phyloP scores from a whole-genome alignment of 495 filamentous ascomycete genomes.

The Aspergillus ostianus region DNA sequence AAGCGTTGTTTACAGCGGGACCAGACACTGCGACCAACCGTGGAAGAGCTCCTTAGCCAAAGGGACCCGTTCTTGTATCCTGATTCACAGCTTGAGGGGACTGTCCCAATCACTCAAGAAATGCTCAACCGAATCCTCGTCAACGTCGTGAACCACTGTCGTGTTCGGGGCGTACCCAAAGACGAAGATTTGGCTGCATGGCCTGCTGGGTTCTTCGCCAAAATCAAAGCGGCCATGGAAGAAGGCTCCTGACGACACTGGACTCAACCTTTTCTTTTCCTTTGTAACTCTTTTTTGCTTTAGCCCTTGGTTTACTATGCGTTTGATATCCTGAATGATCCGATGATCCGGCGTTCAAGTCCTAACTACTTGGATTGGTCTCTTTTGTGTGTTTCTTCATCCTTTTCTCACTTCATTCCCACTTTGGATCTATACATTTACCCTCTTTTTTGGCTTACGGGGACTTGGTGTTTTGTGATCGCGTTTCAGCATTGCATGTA shows the following conservation, averaged over 20 bases:
- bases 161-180: constrained; percentile 61
- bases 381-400: constrained; percentile 11
- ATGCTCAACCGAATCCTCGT: constrained; percentile 71
- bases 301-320: constrained; percentile 3
- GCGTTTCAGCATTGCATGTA: constrained; percentile 18
- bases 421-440: constrained; percentile 15
- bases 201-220: constrained; percentile 65
- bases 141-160: constrained; percentile 73
- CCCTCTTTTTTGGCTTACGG: constrained; percentile 11
- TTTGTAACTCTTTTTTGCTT: constrained; percentile 7
- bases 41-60: constrained; percentile 67
- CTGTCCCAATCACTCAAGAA: constrained; percentile 72
- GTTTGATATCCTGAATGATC: constrained; percentile 21
- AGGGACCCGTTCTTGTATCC: constrained; percentile 83
- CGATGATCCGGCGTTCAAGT: constrained; percentile 19
- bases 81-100: constrained; percentile 57
- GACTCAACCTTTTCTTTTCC: constrained; percentile 19
- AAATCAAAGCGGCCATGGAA: constrained; percentile 63
- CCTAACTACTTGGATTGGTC: constrained; percentile 4
- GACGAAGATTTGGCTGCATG: constrained; percentile 70
- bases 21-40: constrained; percentile 71
- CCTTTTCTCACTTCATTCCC: constrained; percentile 8
- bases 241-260: constrained; percentile 36
- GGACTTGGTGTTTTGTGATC: constrained; percentile 16
- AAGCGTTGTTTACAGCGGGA: constrained; percentile 79